These are phyloP conservation scores for Phialocephala sp. DNA, from an alignment of 2,329 filamentous ascomycete species.

Conservation along the genomic window DNA sequence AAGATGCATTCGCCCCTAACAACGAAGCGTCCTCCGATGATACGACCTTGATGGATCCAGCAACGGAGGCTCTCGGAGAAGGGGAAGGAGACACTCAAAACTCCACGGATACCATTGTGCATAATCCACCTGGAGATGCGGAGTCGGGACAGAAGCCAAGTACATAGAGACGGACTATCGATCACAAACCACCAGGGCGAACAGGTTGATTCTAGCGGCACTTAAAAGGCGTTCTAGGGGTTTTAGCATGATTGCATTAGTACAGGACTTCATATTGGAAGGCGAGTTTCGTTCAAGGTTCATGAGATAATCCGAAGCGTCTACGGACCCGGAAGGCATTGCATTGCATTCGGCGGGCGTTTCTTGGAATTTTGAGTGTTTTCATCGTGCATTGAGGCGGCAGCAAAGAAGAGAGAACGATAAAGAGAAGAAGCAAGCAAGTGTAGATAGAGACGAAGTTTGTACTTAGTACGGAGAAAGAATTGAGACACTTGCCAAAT, in stretches of 20 bases:
- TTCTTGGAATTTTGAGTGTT: not conserved
- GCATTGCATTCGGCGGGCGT: constrained; percentile 22
- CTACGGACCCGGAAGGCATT: constrained; percentile 33
- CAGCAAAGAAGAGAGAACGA: not conserved
- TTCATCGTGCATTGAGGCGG: not conserved
- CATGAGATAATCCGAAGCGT: constrained; percentile 27
- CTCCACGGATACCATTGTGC: not conserved
- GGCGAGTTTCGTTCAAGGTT: constrained; percentile 9
- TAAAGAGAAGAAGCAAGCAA: not conserved
- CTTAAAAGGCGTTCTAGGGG: constrained; percentile 14
- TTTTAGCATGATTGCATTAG: not conserved
- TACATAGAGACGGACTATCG: not conserved
- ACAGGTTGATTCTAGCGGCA: constrained; percentile 26
- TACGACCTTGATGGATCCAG: not conserved
- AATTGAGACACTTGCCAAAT: not conserved
- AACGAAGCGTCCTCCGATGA: constrained; percentile 6
- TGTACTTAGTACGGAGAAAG: not conserved
- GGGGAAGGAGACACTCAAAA: not conserved
- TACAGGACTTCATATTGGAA: constrained; percentile 4
- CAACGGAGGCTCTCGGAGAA: not conserved
- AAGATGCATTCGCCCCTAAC: constrained; percentile 13
- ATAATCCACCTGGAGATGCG: not conserved
- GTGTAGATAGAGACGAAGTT: not conserved
- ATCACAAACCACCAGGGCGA: not conserved
- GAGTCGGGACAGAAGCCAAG: not conserved